A percentile compares a stretch with the other conserved stretches of the same genome.
Evolutionary conservation across 2,329 filamentous ascomycete species (phyloP).

Genomic region (Stenocarpella maydis): DNA sequence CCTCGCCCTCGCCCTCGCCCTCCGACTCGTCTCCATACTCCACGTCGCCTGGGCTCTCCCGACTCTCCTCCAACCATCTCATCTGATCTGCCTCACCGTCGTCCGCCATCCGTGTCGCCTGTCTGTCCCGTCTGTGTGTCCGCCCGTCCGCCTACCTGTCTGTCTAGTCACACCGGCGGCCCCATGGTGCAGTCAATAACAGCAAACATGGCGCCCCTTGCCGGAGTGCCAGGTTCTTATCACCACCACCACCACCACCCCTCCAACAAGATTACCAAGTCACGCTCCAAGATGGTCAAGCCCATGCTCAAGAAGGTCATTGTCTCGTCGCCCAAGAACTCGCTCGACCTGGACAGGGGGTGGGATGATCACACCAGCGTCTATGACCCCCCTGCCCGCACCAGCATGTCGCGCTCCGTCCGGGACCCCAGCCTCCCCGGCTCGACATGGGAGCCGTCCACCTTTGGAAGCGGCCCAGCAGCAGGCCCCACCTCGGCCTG

Average conservation of each 20-base stretch:
- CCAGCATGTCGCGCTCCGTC: slow-evolving; percentile 40
- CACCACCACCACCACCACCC: slow-evolving; percentile 37
- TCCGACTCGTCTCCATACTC: neutral
- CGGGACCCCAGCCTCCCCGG: slow-evolving; percentile 58
- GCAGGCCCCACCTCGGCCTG: neutral
- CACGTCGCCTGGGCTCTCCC: neutral
- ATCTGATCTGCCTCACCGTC: neutral
- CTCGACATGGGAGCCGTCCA: slow-evolving; percentile 33
- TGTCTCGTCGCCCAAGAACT: slow-evolving; percentile 67
- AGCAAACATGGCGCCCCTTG: slow-evolving; percentile 48
- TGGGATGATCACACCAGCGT: slow-evolving; percentile 63
- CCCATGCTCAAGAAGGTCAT: slow-evolving; percentile 66
- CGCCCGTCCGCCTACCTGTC: neutral
- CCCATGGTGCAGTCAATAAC: slow-evolving; percentile 28
- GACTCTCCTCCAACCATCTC: neutral
- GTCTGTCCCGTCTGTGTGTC: neutral
- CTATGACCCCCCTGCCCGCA: slow-evolving; percentile 39
- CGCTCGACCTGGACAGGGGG: slow-evolving; percentile 67
- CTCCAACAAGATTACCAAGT: slow-evolving; percentile 53
- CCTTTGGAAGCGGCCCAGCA: slow-evolving; percentile 19
- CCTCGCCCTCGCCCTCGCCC: neutral
- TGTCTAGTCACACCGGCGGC: neutral
- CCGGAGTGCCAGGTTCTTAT: slow-evolving; percentile 42
- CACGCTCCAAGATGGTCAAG: slow-evolving; percentile 62
- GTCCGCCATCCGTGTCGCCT: neutral